Evolutionary conservation across 2,329 filamentous ascomycete species (phyloP).

Genomic region (Lasiodiplodia sp.): DNA sequence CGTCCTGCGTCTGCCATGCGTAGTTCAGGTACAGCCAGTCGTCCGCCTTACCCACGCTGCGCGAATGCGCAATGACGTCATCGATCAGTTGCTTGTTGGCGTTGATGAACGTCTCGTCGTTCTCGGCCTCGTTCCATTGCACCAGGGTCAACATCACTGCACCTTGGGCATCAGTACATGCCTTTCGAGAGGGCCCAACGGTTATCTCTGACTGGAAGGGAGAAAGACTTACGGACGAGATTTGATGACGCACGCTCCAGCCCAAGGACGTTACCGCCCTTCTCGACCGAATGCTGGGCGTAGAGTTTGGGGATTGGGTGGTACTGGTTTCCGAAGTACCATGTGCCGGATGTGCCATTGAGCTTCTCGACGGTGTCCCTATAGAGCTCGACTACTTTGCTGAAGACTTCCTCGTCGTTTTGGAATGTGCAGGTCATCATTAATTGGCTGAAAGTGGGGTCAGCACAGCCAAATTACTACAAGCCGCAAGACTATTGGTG

Average conservation of each 20-base stretch:
- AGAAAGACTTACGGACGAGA: constrained; percentile 14
- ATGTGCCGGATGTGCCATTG: constrained; percentile 32
- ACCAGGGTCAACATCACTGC: not conserved
- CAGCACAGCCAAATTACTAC: not conserved
- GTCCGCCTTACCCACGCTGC: not conserved
- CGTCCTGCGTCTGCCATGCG: constrained; percentile 25
- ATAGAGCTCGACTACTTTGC: constrained; percentile 50
- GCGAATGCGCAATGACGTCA: not conserved
- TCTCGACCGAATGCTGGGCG: constrained; percentile 14
- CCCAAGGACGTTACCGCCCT: constrained; percentile 34
- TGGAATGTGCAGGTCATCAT: constrained; percentile 39
- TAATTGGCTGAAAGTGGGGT: constrained; percentile 31
- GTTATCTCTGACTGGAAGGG: not conserved
- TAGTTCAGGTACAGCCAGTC: constrained; percentile 28
- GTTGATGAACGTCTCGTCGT: not conserved
- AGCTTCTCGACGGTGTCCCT: constrained; percentile 45
- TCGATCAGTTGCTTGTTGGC: not conserved
- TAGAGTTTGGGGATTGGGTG: constrained; percentile 32
- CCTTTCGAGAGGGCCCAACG: not conserved
- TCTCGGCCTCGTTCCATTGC: not conserved
- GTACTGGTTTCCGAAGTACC: constrained; percentile 32
- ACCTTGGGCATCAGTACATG: not conserved
- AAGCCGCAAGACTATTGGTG: no score
- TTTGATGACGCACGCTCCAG: constrained; percentile 33
- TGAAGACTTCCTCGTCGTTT: constrained; percentile 46